phyloP scores from a whole-genome alignment of 805 yeast genomes.

The Candida chauliodis region DNA sequence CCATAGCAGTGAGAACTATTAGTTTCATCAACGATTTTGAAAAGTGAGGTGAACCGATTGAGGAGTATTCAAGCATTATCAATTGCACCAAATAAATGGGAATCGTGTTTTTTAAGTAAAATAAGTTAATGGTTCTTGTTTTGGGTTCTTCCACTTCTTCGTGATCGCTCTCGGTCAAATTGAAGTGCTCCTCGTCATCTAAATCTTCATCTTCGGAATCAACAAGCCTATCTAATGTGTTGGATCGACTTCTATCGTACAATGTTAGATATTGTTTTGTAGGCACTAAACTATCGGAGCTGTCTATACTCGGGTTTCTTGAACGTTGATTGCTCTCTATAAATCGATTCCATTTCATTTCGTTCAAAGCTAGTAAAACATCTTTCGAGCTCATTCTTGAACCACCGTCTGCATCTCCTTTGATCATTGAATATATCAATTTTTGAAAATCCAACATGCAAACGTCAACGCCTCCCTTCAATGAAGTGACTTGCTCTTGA shows the following conservation, averaged over 20 bases:
- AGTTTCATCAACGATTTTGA: slow-evolving; percentile 6
- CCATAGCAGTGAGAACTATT: too few species aligned
- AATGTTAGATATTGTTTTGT: neutral
- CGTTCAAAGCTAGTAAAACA: slow-evolving; percentile 18
- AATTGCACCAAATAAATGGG: slow-evolving; percentile 7
- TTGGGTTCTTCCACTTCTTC: too few species aligned
- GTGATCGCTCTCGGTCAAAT: slow-evolving; percentile 3
- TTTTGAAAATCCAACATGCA: slow-evolving; percentile 13
- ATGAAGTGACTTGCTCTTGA: neutral
- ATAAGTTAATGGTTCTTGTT: too few species aligned
- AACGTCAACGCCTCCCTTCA: neutral
- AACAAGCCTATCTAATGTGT: neutral
- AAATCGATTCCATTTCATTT: slow-evolving; percentile 18
- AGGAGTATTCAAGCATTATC: slow-evolving; percentile 6
- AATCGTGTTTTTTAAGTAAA: too few species aligned
- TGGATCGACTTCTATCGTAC: slow-evolving; percentile 1
- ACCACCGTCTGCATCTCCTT: slow-evolving; percentile 17
- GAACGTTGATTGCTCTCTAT: slow-evolving; percentile 1
- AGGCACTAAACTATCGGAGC: neutral
- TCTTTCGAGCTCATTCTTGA: slow-evolving; percentile 14
- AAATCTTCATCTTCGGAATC: slow-evolving; percentile 7
- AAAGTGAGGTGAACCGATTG: slow-evolving; percentile 4
- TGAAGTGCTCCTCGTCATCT: slow-evolving; percentile 9
- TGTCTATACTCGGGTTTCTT: neutral
- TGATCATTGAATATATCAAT: slow-evolving; percentile 29